These are phyloP conservation scores for Diplodia seriata DNA, from an alignment of 2,329 filamentous ascomycete genomes.

Conservation along the genomic window DNA sequence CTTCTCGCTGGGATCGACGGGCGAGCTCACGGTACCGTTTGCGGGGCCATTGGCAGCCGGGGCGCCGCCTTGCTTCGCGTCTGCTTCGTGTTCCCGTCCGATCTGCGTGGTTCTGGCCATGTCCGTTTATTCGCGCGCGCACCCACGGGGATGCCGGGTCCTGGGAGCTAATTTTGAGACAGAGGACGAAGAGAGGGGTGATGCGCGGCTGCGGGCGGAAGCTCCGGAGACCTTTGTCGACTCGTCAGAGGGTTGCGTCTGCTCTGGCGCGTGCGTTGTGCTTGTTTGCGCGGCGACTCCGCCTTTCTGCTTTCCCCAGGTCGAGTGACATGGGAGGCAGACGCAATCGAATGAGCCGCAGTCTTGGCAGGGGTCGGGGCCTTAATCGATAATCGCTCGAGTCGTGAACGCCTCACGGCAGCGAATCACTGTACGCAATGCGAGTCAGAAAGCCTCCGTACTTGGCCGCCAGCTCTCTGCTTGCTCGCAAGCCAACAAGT, in stretches of 20 bases:
- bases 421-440: background rate
- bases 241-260: conserved; percentile 26
- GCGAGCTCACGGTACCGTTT: conserved; percentile 16
- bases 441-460: background rate
- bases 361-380: conserved; percentile 25
- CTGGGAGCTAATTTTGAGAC: background rate
- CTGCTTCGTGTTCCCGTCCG: conserved; percentile 10
- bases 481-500: background rate
- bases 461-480: background rate
- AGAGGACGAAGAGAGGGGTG: background rate
- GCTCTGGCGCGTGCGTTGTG: conserved; percentile 20
- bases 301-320: conserved; percentile 15
- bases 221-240: conserved; percentile 1
- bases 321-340: conserved; percentile 13
- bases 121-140: background rate
- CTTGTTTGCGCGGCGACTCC: conserved; percentile 13
- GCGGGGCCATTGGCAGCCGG: conserved; percentile 9
- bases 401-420: background rate
- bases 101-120: conserved; percentile 28
- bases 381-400: background rate
- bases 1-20: conserved; percentile 45
- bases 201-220: background rate
- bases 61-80: conserved; percentile 15
- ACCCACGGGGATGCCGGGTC: background rate
- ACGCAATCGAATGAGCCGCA: conserved; percentile 16